These are phyloP conservation scores for Botrytis fabae DNA, from an alignment of 2,329 filamentous ascomycete genomes.

Conservation along the genomic window DNA sequence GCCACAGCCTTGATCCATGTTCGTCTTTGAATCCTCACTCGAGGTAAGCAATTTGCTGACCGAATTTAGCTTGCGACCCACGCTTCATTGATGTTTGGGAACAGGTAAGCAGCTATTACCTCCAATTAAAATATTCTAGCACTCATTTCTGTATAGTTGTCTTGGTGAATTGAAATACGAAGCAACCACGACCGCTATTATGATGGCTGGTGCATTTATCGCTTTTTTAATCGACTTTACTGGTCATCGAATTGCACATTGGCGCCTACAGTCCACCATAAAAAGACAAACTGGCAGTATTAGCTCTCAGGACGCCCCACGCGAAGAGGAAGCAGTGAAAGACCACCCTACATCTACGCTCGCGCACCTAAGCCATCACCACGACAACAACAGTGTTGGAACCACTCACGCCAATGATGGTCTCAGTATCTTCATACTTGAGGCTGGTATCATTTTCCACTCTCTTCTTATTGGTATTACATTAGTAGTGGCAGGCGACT, in stretches of 20 bases:
- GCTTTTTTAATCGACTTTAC: slow-evolving; percentile 71
- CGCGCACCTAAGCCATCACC: slow-evolving; percentile 1
- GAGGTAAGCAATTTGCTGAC: neutral
- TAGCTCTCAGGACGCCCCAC: neutral
- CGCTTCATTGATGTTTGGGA: slow-evolving; percentile 66
- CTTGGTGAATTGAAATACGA: slow-evolving; percentile 67
- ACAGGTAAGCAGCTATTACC: neutral
- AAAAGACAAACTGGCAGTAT: neutral
- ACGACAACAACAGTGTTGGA: neutral
- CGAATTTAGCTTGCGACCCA: slow-evolving; percentile 66
- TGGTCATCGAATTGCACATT: slow-evolving; percentile 64
- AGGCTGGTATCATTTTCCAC: slow-evolving; percentile 74
- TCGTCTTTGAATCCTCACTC: slow-evolving; percentile 36
- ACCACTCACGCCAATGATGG: neutral
- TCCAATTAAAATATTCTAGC: neutral
- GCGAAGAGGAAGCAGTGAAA: neutral
- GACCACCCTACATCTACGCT: neutral
- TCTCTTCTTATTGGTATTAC: slow-evolving; percentile 57
- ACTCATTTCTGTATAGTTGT: slow-evolving; percentile 45
- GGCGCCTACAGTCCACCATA: slow-evolving; percentile 40
- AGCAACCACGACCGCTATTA: slow-evolving; percentile 65
- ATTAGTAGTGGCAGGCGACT: slow-evolving; percentile 59
- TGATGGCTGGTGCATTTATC: slow-evolving; percentile 72
- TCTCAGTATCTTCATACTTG: slow-evolving; percentile 50
- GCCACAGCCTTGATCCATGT: slow-evolving; percentile 71